phyloP scores from a whole-genome alignment of 345 rosid species.

The Reutealis trisperma region DNA sequence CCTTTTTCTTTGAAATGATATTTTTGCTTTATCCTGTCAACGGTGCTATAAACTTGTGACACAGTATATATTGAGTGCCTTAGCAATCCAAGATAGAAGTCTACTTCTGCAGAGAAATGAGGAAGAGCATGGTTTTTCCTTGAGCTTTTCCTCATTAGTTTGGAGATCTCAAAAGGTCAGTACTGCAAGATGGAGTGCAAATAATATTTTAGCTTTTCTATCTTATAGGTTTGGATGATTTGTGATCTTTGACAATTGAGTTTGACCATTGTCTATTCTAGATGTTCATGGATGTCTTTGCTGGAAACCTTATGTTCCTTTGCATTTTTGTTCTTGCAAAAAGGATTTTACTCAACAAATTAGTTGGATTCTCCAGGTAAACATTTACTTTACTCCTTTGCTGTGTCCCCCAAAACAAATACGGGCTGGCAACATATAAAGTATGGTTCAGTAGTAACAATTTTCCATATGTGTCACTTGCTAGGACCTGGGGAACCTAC shows the following conservation, averaged over 20 bases:
- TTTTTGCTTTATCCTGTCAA: conserved; percentile 8
- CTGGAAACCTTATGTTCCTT: conserved; percentile 62
- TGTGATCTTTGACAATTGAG: conserved; percentile 6
- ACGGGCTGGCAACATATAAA: neutral
- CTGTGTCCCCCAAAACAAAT: no score
- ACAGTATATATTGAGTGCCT: conserved; percentile 33
- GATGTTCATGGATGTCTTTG: conserved; percentile 58
- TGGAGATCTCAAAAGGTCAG: conserved; percentile 47
- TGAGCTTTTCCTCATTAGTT: conserved; percentile 35
- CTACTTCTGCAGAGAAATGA: conserved; percentile 42
- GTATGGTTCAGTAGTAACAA: neutral
- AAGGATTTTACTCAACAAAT: conserved; percentile 41
- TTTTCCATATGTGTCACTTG: neutral
- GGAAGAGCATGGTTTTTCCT: conserved; percentile 44
- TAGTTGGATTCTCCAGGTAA: conserved; percentile 50
- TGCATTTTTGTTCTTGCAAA: conserved; percentile 43
- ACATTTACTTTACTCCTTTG: neutral
- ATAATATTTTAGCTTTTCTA: neutral
- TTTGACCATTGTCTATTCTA: conserved; percentile 24
- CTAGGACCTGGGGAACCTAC: no score
- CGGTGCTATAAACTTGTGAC: neutral
- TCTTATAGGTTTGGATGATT: conserved; percentile 2
- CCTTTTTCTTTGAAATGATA: conserved; percentile 34
- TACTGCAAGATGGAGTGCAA: neutral
- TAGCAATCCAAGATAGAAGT: conserved; percentile 58